Evolutionary conservation across 225 moss, liverwort and hornwort genomes (phyloP), one percentile per base, ranked within the genome.

Genomic region (Takakia lepidozioides): DNA sequence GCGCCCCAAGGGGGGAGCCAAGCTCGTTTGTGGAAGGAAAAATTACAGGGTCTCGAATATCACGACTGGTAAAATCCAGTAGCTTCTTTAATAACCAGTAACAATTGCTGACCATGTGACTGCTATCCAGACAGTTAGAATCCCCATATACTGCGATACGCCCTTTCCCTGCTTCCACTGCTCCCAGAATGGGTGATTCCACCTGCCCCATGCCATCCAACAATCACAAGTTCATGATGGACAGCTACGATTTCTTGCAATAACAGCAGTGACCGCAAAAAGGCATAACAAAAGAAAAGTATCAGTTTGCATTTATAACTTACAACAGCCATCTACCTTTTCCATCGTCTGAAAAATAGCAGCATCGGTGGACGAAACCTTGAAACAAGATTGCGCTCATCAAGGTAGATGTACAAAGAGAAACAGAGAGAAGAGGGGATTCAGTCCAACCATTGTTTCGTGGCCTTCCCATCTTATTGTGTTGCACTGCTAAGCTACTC

Each of bases 101-200:
- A 80, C 93, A 93, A 72, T 88, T 88, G 59, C 80, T 88, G 52
- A 86, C 81, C 78, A 88, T 88, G 42, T 93, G 93, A 59, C 93
- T 93, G 52, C 88, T 88, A 64, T 88, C 88, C 67, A 93, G 62
- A 66, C 93, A 93, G 66, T 88, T 93, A 36, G 83, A 88, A 53
- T 93, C 88, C 40, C 93, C 88, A 57, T 83, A 88, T n/a, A 86
- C 85, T 24, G 83, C 80, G 60, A 93, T 75, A 38, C 93, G 88
- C n/a, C 88, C 88, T 55, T 65, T 65, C 27, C 85, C 85, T 62
- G 81, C 83, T 53, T 86, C 78, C 50, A 81, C 69, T 56, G 81
- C 78, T 67, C 93, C 93, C 51, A 86, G 43, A 19, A 93, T 88
- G 29, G 86, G 80, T 13, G 85, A 85, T 62, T 93, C 88, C n/a